Evolutionary conservation across 768 basidiomycete species (phyloP), one percentile per base, ranked within the genome.

Genomic region (Suillus cothurnatus): DNA sequence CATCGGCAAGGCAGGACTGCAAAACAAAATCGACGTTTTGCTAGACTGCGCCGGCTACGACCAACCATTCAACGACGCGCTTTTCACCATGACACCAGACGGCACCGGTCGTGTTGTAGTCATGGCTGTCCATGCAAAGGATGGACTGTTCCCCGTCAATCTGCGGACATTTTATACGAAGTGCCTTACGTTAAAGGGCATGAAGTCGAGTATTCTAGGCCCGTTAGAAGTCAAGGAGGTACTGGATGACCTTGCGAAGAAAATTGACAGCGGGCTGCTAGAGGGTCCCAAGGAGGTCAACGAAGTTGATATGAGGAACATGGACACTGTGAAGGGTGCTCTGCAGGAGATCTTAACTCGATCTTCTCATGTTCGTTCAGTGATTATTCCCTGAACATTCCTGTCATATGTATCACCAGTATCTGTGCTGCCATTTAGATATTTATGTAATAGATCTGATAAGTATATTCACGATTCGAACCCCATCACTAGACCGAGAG

Each of bases 1-100:
- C 21, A 70, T 79, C 31, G 66, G 71, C 32, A 66, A 66, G 52
- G 60, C 68, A 21, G 70, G 70, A 9, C 68, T 75, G 8, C 66
- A 71, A n/a, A 74, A 75, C 43, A 76, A 76, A 64, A 68, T 77
- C 0, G 75, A 77, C 21, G 77, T 77, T 60, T 38, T 79, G 14
- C 69, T 77, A 2, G 76, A 77, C 41, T 77, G 76, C 8, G 76
- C 76, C 11, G 76, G 76, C 3, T 77, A 77, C 3, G 77, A 75
- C 4, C 52, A 60, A 4, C 75, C 76, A 12, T 71, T 77, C 62
- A 78, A 79, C 43, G 76, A 79, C 7, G 78, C 77, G 6, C 49
- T 77, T 58, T 66, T 65, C 36, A 78, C 72, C 4, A 79, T 77
- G 76, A 77, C 67, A 2, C 75, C 75, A 0, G 50, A 69, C 2